Evolutionary conservation across 352 stramenopile genomes (phyloP), one percentile per base, ranked within the genome.

Genomic region (Peronospora belbahrii): DNA sequence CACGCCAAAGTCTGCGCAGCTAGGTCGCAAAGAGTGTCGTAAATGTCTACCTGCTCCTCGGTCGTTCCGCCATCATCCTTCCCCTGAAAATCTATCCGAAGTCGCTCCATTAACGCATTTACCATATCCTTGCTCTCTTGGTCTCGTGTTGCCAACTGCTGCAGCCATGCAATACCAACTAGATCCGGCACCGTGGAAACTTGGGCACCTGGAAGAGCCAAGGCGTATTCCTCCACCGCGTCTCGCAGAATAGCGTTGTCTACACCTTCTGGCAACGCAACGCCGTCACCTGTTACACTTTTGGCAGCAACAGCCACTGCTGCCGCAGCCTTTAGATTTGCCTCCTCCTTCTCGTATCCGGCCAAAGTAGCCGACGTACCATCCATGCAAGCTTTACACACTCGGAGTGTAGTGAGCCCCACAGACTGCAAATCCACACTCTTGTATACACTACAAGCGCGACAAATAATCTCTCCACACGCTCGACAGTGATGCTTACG

Each of bases 381-480:
- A 37, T 88, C 76, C 63, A 84, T 86, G 25, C 76, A 91, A 13
- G 73, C 64, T 62, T 86, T 88, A 48, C 76, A 91, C 10, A 91
- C 70, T 11, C 76, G 74, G 39, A 91, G 61, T 25, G 74, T 88
- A 1, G 79, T 91, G 15, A 84, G 53, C 4, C 79, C 79, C 8
- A 91, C 74, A 6, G 65, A 74, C 42, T 78, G 76, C 23, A 91
- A 59, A 30, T 91, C 74, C 19, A 88, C 79, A 17, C 62, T 77
- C 51, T 87, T 84, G 62, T 85, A 85, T 13, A 87, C 44, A n/a
- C 74, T 89, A 46, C 80, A 92, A 28, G 60, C 65, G 40, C 76
- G 69, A 49, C 80, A 92, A 41, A 92, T 92, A 48, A 92, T 83
- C 61, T 92, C 80, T n/a, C 80, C 77, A 32, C 80, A 92, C 0